Evolutionary conservation across 2,329 filamentous ascomycete genomes (phyloP).

Genomic region (Curvularia sp.): DNA sequence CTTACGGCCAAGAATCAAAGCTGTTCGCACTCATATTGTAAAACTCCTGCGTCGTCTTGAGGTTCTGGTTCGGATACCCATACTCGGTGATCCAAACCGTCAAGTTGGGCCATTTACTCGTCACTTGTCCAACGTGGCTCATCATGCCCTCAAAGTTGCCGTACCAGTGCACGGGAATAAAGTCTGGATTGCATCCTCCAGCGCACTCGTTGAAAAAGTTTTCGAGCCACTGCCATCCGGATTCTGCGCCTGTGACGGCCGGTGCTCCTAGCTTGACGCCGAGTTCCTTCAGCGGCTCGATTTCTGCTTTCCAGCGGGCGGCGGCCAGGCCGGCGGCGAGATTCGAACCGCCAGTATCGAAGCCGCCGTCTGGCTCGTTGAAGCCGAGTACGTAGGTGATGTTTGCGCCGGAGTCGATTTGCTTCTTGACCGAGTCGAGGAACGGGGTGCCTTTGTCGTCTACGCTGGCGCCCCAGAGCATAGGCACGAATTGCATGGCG

Average conservation of each 20-base stretch:
- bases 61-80: constrained; percentile 63
- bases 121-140: constrained; percentile 68
- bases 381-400: constrained; percentile 75
- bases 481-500: constrained; percentile 75
- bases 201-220: constrained; percentile 68
- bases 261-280: constrained; percentile 75
- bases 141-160: constrained; percentile 73
- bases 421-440: constrained; percentile 62
- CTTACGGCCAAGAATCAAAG: constrained; percentile 67
- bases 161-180: constrained; percentile 62
- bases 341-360: constrained; percentile 66
- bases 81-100: constrained; percentile 83
- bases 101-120: constrained; percentile 57
- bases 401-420: constrained; percentile 62
- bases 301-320: constrained; percentile 71
- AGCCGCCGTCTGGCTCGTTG: constrained; percentile 76
- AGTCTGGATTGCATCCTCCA: constrained; percentile 57
- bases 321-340: constrained; percentile 68
- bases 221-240: constrained; percentile 70
- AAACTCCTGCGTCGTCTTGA: constrained; percentile 67
- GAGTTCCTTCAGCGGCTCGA: constrained; percentile 69
- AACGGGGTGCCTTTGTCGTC: constrained; percentile 63
- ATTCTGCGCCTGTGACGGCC: constrained; percentile 67
- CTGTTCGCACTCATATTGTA: constrained; percentile 72
- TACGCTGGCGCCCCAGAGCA: constrained; percentile 72